Conservation (phyloP, 1,284 basidiomycete genomes). For the Sporisorium sorghi region DNA sequence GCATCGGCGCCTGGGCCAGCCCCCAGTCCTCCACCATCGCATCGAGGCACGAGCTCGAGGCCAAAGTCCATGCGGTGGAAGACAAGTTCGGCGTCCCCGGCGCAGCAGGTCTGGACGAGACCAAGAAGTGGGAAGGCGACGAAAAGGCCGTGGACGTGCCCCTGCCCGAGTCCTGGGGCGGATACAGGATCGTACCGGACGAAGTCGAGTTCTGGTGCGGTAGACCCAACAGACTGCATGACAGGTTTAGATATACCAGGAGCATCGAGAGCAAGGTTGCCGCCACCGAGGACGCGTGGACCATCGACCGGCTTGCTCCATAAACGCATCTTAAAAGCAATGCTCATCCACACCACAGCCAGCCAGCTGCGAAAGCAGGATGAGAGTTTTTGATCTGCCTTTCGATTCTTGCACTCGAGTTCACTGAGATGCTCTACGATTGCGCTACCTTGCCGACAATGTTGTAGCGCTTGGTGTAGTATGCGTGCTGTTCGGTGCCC, state of each 20-base stretch:
- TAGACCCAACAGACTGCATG: slow-evolving; percentile 63
- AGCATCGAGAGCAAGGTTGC: slow-evolving; percentile 14
- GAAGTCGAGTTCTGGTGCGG: slow-evolving; percentile 73
- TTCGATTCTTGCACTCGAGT: no score
- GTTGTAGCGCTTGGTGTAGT: slow-evolving; percentile 68
- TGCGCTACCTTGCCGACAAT: slow-evolving; percentile 64
- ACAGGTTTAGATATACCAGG: slow-evolving; percentile 63
- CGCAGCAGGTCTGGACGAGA: slow-evolving; percentile 52
- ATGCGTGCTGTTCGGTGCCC: slow-evolving; percentile 47
- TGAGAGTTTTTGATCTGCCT: no score
- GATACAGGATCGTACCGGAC: slow-evolving; percentile 91
- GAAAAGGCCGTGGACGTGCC: slow-evolving; percentile 72
- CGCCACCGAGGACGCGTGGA: slow-evolving; percentile 49
- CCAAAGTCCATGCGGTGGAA: slow-evolving; percentile 76
- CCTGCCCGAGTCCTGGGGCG: slow-evolving; percentile 93
- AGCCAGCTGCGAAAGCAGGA: no score
- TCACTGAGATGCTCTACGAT: slow-evolving; percentile 1
- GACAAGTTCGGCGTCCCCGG: slow-evolving; percentile 75
- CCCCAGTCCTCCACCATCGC: slow-evolving; percentile 85
- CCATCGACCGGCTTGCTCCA: slow-evolving; percentile 56
- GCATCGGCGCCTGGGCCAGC: slow-evolving; percentile 92
- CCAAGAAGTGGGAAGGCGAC: slow-evolving; percentile 27
- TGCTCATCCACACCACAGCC: neutral
- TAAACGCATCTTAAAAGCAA: slow-evolving; percentile 11
- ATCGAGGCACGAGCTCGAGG: slow-evolving; percentile 75